A percentile compares a stretch with the other conserved stretches of the same genome.
Conservation (phyloP, 805 yeast species). For the Candida patagonica region DNA sequence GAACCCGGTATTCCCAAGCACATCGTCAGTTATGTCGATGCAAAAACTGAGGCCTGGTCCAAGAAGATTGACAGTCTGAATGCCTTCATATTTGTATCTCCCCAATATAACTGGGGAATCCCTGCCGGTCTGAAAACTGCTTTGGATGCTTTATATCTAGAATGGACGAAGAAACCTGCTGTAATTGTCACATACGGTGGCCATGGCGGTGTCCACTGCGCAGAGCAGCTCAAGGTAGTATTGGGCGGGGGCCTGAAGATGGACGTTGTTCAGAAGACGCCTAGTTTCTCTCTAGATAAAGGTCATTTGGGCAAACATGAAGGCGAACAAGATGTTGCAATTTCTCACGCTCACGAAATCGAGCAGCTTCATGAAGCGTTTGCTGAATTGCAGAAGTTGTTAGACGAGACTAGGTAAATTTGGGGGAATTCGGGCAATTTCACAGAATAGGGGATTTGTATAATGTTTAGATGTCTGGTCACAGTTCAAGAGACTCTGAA, state of each 20-base stretch:
- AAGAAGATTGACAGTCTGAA: constrained; percentile 4
- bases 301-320: too few species aligned
- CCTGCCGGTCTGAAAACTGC: constrained; percentile 34
- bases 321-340: too few species aligned
- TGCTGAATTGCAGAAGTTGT: too few species aligned
- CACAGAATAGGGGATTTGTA: too few species aligned
- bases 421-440: too few species aligned
- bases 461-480: too few species aligned
- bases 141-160: constrained; percentile 28
- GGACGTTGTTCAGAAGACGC: background rate
- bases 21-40: background rate
- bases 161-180: constrained; percentile 31
- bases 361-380: too few species aligned
- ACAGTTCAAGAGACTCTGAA: too few species aligned
- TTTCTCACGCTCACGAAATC: too few species aligned
- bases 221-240: constrained; percentile 17
- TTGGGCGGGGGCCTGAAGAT: constrained; percentile 7
- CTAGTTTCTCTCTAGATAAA: too few species aligned
- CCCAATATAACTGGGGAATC: constrained; percentile 32
- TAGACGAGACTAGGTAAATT: too few species aligned
- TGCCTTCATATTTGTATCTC: constrained; percentile 30
- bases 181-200: constrained; percentile 28
- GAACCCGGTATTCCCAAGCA: too few species aligned
- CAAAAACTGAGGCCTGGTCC: background rate
- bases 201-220: constrained; percentile 25